Evolutionary conservation across 208 protist species (phyloP).

Genomic region (Wallacemonas sp.): DNA sequence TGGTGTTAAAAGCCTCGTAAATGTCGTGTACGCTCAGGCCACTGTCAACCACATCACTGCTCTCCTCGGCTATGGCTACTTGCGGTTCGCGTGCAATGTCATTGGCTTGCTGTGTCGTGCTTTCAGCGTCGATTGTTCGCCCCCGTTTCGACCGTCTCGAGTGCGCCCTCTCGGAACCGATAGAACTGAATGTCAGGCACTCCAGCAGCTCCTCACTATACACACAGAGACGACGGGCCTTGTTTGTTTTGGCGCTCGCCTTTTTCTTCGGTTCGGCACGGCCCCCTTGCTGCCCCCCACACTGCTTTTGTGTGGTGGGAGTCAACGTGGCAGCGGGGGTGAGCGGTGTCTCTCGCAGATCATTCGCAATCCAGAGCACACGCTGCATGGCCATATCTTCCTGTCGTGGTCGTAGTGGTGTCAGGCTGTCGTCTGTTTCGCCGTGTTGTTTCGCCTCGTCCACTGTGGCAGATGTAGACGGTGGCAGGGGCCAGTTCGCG

Average conservation of each 20-base stretch:
- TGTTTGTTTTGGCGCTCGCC: not conserved
- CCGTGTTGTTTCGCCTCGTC: no score
- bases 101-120: not conserved
- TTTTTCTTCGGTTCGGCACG: no score
- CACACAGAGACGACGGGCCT: slow-evolving; percentile 3
- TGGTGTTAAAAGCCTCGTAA: slow-evolving; percentile 2
- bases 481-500: slow-evolving; percentile 28
- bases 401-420: no score
- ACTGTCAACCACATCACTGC: no score
- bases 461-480: no score
- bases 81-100: not conserved
- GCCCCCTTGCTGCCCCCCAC: no score
- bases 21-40: slow-evolving; percentile 6
- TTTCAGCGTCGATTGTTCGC: not conserved
- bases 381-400: slow-evolving; percentile 26
- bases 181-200: slow-evolving; percentile 10
- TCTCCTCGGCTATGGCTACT: not conserved
- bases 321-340: not conserved
- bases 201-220: slow-evolving; percentile 20
- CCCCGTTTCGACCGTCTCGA: not conserved
- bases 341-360: slow-evolving; percentile 23
- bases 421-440: no score
- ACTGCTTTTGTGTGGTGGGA: no score
- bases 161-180: not conserved
- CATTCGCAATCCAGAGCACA: slow-evolving; percentile 50